phyloP scores from a whole-genome alignment of 164 flowering plant species.

The Vitis vinifera region DNA sequence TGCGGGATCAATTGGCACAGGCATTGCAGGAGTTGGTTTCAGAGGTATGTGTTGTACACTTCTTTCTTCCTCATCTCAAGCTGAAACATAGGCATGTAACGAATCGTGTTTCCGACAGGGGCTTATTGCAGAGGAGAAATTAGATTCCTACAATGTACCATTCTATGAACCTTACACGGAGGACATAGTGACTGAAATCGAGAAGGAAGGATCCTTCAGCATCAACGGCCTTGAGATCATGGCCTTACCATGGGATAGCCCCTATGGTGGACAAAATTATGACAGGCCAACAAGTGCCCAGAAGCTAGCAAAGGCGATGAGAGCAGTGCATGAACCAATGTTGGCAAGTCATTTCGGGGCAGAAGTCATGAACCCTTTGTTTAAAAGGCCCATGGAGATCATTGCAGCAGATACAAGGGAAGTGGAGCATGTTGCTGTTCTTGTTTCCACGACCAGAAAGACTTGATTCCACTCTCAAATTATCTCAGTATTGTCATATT shows the following conservation, averaged over 20 bases:
- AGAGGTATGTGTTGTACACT: constrained; percentile 16
- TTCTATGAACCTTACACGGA: constrained; percentile 15
- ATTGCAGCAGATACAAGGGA: too few species aligned
- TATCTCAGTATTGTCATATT: too few species aligned
- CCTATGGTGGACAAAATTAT: constrained; percentile 3
- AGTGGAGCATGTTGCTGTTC: too few species aligned
- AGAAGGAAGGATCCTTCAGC: constrained; percentile 16
- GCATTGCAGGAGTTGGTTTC: constrained; percentile 23
- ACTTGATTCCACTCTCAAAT: too few species aligned
- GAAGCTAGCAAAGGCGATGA: constrained; percentile 8
- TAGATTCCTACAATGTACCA: constrained; percentile 21
- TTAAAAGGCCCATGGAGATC: too few species aligned
- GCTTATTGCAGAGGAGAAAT: constrained; percentile 10
- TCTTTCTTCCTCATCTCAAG: too few species aligned
- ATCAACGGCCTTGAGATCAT: constrained; percentile 10
- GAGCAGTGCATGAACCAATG: constrained; percentile 9
- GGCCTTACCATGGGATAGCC: constrained; percentile 4
- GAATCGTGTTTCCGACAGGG: constrained; percentile 2
- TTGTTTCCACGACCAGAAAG: too few species aligned
- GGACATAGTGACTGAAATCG: constrained; percentile 14
- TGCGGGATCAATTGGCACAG: constrained; percentile 28
- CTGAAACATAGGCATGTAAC: too few species aligned
- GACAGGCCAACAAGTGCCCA: constrained; percentile 1
- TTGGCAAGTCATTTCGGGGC: too few species aligned
- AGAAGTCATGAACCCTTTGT: too few species aligned